Evolutionary conservation across 2,329 filamentous ascomycete genomes (phyloP).

Genomic region (Talaromyces sp.): DNA sequence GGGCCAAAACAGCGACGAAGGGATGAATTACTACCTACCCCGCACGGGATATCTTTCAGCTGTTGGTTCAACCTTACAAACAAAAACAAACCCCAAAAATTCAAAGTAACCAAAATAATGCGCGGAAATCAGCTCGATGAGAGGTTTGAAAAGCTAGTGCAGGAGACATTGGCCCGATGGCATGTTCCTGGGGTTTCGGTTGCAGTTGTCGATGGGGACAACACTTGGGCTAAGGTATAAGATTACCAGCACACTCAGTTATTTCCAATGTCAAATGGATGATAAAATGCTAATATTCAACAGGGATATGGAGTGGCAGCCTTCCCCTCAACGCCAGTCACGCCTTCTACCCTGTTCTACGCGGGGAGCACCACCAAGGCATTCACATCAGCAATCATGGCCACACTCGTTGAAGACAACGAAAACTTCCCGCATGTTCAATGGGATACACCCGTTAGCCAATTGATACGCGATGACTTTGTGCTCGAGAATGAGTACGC

Average conservation of each 20-base stretch:
- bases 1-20: not conserved
- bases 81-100: not conserved
- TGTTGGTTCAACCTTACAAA: not conserved
- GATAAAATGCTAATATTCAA: not conserved
- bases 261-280: not conserved
- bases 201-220: slow-evolving; percentile 8
- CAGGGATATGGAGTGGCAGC: slow-evolving; percentile 10
- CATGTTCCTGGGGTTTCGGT: slow-evolving; percentile 11
- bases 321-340: slow-evolving; percentile 35
- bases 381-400: slow-evolving; percentile 47
- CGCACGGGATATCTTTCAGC: not conserved
- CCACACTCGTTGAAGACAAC: slow-evolving; percentile 32
- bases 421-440: slow-evolving; percentile 22
- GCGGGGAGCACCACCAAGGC: slow-evolving; percentile 55
- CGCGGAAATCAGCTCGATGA: not conserved
- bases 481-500: slow-evolving; percentile 18
- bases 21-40: not conserved
- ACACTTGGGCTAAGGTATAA: slow-evolving; percentile 11
- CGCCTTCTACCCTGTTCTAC: slow-evolving; percentile 50
- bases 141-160: slow-evolving; percentile 7
- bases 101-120: not conserved
- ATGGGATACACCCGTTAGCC: slow-evolving; percentile 31
- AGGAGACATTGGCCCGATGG: slow-evolving; percentile 7
- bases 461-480: slow-evolving; percentile 30
- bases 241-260: not conserved